These are phyloP conservation scores for Phialophora expanda DNA, from an alignment of 2,329 filamentous ascomycete genomes.

Conservation along the genomic window DNA sequence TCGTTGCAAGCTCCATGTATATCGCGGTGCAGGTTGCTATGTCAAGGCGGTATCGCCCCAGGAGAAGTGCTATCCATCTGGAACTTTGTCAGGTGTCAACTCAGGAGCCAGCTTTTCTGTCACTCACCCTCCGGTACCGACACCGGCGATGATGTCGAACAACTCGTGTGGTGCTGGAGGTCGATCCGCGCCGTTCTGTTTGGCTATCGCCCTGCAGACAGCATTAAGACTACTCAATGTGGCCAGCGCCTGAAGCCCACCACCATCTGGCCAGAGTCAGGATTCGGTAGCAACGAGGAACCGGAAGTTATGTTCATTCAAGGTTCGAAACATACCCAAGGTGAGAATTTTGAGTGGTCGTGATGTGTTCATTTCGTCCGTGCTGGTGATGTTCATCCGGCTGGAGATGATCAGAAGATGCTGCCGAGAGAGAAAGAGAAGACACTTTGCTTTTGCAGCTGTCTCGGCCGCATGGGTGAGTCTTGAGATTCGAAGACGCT, in stretches of 20 bases:
- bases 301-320: not conserved
- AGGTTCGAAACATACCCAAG: slow-evolving; percentile 24
- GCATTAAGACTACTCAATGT: slow-evolving; percentile 33
- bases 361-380: slow-evolving; percentile 16
- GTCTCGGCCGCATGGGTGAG: not conserved
- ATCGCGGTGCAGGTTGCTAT: slow-evolving; percentile 28
- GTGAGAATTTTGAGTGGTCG: slow-evolving; percentile 33
- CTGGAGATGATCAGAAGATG: not conserved
- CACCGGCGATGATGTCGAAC: slow-evolving; percentile 34
- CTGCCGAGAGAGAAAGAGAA: not conserved
- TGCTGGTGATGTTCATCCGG: not conserved
- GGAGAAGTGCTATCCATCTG: slow-evolving; percentile 33
- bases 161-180: slow-evolving; percentile 29
- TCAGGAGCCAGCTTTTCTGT: not conserved
- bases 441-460: slow-evolving; percentile 3
- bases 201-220: slow-evolving; percentile 31
- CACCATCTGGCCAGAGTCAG: slow-evolving; percentile 23
- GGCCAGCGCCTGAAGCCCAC: slow-evolving; percentile 33
- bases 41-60: slow-evolving; percentile 34
- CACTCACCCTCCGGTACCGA: slow-evolving; percentile 32
- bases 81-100: slow-evolving; percentile 1
- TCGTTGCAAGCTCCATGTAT: slow-evolving; percentile 34
- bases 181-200: slow-evolving; percentile 24
- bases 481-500: not conserved
- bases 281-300: slow-evolving; percentile 7